Evolutionary conservation across 2,329 filamentous ascomycete species (phyloP).

Genomic region (Pyrenochaeta sp.): DNA sequence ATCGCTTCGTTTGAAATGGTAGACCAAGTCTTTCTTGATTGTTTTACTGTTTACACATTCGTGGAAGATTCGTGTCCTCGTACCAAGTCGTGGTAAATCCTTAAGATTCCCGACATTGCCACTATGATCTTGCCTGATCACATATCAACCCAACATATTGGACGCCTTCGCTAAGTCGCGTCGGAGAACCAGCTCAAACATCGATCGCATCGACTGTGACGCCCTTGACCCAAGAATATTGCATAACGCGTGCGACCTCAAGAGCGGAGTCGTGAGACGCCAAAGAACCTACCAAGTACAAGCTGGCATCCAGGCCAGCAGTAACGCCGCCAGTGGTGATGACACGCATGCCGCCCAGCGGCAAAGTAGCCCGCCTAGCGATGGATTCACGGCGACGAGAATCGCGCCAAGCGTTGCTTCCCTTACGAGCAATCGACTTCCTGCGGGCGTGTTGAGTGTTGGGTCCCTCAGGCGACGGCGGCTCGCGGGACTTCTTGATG

Average conservation of each 20-base stretch:
- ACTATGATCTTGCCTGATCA: conserved; percentile 32
- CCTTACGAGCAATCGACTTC: conserved; percentile 70
- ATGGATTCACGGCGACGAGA: conserved; percentile 83
- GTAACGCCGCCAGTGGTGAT: conserved; percentile 82
- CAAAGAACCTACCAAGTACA: conserved; percentile 86
- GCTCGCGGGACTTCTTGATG: conserved; percentile 65
- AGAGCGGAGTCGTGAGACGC: conserved; percentile 79
- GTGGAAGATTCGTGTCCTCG: conserved; percentile 37
- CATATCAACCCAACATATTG: conserved; percentile 23
- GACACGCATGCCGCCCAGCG: conserved; percentile 73
- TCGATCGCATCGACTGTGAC: conserved; percentile 85
- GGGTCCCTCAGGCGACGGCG: conserved; percentile 64
- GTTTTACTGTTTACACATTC: conserved; percentile 21
- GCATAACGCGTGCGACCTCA: conserved; percentile 77
- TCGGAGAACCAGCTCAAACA: conserved; percentile 63
- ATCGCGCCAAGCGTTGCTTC: conserved; percentile 81
- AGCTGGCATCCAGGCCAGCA: conserved; percentile 80
- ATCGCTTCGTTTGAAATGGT: background rate
- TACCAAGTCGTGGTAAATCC: conserved; percentile 39
- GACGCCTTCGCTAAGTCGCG: conserved; percentile 35
- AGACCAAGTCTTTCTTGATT: background rate
- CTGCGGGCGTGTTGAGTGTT: conserved; percentile 49
- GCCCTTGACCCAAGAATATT: conserved; percentile 88
- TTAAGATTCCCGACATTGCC: conserved; percentile 34
- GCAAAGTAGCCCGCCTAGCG: conserved; percentile 78